Conservation (phyloP, 441 rosid species). For the Adansonia grandidieri region DNA sequence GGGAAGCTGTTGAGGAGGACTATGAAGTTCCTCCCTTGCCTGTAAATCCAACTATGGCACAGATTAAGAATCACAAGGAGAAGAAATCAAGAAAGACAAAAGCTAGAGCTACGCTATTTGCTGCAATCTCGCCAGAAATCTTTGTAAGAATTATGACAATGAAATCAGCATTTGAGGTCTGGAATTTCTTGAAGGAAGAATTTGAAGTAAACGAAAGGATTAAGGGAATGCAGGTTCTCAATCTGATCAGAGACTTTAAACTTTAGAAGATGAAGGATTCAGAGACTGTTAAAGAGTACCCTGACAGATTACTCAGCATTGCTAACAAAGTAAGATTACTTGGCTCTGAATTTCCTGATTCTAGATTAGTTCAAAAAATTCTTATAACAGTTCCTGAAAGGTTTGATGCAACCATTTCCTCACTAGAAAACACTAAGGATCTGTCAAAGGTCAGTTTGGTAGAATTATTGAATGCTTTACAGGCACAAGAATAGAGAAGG, state of each 20-base stretch:
- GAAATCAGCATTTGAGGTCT: neutral
- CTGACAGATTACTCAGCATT: neutral
- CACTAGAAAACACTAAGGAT: neutral
- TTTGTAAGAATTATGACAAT: neutral
- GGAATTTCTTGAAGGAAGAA: neutral
- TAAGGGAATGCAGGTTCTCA: neutral
- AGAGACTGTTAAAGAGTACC: neutral
- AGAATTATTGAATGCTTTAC: neutral
- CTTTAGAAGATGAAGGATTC: neutral
- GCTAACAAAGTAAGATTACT: neutral
- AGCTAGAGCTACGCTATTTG: neutral
- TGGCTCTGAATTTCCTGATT: neutral
- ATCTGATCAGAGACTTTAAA: neutral
- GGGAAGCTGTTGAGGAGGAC: neutral
- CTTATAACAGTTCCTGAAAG: neutral
- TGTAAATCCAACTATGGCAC: neutral
- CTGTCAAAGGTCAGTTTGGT: neutral
- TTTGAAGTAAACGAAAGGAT: neutral
- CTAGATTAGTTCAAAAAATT: neutral
- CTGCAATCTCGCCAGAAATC: neutral
- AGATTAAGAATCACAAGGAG: neutral
- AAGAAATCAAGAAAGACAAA: neutral
- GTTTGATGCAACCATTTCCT: neutral
- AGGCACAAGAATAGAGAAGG: neutral
- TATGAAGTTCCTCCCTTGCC: neutral